phyloP scores from a whole-genome alignment of 306 rosid species.

The Cajanus cajan region DNA sequence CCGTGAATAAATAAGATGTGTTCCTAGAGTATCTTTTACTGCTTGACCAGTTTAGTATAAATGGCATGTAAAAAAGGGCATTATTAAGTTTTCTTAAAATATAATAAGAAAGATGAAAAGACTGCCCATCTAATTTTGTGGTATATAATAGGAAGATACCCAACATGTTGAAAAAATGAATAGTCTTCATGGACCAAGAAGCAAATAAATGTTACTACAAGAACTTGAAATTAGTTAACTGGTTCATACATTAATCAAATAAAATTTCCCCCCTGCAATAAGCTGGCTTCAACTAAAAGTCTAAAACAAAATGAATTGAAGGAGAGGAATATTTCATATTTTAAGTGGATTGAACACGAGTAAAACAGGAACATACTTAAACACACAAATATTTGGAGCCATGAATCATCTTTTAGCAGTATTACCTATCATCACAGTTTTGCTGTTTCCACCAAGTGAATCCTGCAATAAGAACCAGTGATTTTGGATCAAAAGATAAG shows the following conservation, averaged over 20 bases:
- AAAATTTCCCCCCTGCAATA: neutral
- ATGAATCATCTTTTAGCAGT: slow-evolving; percentile 29
- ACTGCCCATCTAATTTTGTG: slow-evolving; percentile 10
- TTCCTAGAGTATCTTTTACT: neutral
- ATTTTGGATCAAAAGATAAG: slow-evolving; percentile 28
- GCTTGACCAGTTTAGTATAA: neutral
- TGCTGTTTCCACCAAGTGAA: slow-evolving; percentile 93
- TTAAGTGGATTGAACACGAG: neutral
- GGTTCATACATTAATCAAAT: slow-evolving; percentile 3
- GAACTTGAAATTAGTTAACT: slow-evolving; percentile 19
- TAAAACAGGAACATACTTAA: slow-evolving; percentile 18
- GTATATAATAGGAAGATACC: slow-evolving; percentile 19
- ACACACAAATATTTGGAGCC: neutral
- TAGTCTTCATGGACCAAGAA: slow-evolving; percentile 14
- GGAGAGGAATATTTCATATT: slow-evolving; percentile 16
- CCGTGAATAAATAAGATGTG: neutral
- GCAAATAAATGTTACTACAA: neutral
- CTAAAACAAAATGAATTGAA: slow-evolving; percentile 27
- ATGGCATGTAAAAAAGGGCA: neutral
- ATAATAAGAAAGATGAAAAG: neutral
- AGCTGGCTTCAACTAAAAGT: slow-evolving; percentile 15
- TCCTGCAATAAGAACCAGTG: slow-evolving; percentile 56
- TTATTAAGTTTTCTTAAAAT: neutral
- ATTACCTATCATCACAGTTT: slow-evolving; percentile 89
- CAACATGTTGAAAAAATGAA: slow-evolving; percentile 2